phyloP scores from a whole-genome alignment of 768 basidiomycete genomes.

The Suillus cothurnatus region DNA sequence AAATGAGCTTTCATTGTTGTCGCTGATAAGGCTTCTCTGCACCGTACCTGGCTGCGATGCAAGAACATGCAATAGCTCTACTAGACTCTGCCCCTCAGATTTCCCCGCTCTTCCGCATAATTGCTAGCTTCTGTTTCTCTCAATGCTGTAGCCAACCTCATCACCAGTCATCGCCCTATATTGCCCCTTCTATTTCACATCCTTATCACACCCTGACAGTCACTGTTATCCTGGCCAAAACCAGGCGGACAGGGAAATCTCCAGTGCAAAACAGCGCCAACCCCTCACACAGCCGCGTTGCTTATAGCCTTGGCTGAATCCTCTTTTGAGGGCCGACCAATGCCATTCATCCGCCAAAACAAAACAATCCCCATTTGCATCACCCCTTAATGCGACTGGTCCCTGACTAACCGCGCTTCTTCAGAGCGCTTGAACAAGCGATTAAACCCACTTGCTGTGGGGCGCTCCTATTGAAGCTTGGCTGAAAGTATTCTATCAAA shows the following conservation, averaged over 20 bases:
- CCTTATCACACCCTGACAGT: not conserved
- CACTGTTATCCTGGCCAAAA: not conserved
- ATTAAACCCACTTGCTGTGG: not conserved
- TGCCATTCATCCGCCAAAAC: not conserved
- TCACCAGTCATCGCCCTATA: not conserved
- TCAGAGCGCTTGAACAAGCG: not conserved
- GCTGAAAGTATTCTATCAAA: not conserved
- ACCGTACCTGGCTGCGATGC: not conserved
- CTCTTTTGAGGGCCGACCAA: not conserved
- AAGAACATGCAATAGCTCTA: not conserved
- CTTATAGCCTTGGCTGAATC: not conserved
- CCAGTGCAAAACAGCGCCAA: not conserved
- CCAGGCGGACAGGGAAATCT: not conserved
- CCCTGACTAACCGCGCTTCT: not conserved
- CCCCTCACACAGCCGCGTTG: not conserved
- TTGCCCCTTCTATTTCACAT: not conserved
- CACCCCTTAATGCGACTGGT: not conserved
- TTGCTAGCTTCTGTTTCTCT: not conserved
- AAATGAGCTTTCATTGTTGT: not conserved
- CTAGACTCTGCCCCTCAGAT: not conserved
- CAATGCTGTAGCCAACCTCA: not conserved
- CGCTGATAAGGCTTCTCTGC: not conserved
- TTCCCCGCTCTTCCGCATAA: not conserved
- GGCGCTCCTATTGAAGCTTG: not conserved
- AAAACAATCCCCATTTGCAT: not conserved